These are phyloP conservation scores for Ceriops tagal DNA, from an alignment of 345 rosid species.

Conservation along the genomic window DNA sequence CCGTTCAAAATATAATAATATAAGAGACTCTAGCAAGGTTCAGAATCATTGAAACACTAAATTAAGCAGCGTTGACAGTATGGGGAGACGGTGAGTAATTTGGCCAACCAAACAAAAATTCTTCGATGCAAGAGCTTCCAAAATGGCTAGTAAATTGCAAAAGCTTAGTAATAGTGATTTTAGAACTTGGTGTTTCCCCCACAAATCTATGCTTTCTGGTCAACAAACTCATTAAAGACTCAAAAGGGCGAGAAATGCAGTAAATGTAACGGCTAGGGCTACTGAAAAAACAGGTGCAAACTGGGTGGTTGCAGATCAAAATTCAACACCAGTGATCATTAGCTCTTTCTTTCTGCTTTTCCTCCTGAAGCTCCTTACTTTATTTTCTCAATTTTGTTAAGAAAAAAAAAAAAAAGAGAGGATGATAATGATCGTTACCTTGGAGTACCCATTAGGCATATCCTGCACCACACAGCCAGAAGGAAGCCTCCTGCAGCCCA, in stretches of 20 bases:
- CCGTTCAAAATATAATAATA: constrained; percentile 34
- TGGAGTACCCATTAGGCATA: constrained; percentile 91
- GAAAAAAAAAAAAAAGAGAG: not conserved
- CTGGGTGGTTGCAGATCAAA: not conserved
- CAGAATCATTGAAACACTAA: constrained; percentile 33
- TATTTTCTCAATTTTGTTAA: not conserved
- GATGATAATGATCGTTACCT: constrained; percentile 42
- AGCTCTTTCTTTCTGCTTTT: too few species aligned
- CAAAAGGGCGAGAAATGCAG: constrained; percentile 11
- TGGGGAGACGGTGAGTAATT: constrained; percentile 34
- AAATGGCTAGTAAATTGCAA: constrained; percentile 25
- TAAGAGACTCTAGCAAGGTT: constrained; percentile 38
- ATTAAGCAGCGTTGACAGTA: constrained; percentile 30
- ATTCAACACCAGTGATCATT: not conserved
- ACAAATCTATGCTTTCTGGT: constrained; percentile 17
- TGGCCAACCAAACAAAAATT: constrained; percentile 34
- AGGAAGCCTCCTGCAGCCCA: constrained; percentile 79
- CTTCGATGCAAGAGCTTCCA: constrained; percentile 32
- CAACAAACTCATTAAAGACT: constrained; percentile 39
- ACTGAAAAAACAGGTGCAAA: not conserved
- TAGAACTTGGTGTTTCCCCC: constrained; percentile 20
- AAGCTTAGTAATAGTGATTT: constrained; percentile 20
- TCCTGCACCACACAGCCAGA: constrained; percentile 97
- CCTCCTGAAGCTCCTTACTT: too few species aligned
- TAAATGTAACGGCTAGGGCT: constrained; percentile 13